A percentile compares a stretch with the other conserved stretches of the same genome.
Evolutionary conservation across 2,329 filamentous ascomycete species (phyloP).

Genomic region (Penicillium crustosum): DNA sequence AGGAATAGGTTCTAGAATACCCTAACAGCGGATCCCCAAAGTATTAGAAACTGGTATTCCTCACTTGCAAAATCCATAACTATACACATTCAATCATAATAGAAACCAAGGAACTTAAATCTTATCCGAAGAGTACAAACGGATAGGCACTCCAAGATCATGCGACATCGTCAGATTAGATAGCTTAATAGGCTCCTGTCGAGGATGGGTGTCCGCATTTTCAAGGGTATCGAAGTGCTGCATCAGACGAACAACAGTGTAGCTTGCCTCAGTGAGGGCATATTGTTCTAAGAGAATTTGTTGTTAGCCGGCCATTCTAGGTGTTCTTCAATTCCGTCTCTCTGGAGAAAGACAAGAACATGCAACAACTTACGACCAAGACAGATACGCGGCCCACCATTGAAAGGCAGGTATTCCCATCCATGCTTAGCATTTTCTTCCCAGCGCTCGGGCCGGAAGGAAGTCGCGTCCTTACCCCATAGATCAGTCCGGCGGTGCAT

Average conservation of each 20-base stretch:
- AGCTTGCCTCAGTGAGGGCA: slow-evolving; percentile 44
- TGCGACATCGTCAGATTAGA: slow-evolving; percentile 36
- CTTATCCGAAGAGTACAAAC: slow-evolving; percentile 23
- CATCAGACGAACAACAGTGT: slow-evolving; percentile 39
- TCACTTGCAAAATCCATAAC: background rate
- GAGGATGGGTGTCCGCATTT: slow-evolving; percentile 33
- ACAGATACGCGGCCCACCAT: slow-evolving; percentile 42
- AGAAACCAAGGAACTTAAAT: background rate
- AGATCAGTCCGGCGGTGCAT: slow-evolving; percentile 67
- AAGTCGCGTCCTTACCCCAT: slow-evolving; percentile 46
- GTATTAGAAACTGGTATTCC: background rate
- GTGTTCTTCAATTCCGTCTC: background rate
- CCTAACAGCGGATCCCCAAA: background rate
- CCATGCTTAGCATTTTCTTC: slow-evolving; percentile 36
- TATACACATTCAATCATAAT: slow-evolving; percentile 1
- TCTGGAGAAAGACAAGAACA: background rate
- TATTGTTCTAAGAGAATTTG: slow-evolving; percentile 40
- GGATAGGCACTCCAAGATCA: slow-evolving; percentile 31
- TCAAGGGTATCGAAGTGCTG: slow-evolving; percentile 40
- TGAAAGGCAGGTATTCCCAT: slow-evolving; percentile 43
- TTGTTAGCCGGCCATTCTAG: background rate
- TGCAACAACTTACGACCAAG: slow-evolving; percentile 37
- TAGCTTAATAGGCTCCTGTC: slow-evolving; percentile 30
- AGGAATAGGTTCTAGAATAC: background rate
- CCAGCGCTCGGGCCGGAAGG: slow-evolving; percentile 54